Evolutionary conservation across 352 stramenopile genomes (phyloP).

Genomic region (Plasmopara muralis): DNA sequence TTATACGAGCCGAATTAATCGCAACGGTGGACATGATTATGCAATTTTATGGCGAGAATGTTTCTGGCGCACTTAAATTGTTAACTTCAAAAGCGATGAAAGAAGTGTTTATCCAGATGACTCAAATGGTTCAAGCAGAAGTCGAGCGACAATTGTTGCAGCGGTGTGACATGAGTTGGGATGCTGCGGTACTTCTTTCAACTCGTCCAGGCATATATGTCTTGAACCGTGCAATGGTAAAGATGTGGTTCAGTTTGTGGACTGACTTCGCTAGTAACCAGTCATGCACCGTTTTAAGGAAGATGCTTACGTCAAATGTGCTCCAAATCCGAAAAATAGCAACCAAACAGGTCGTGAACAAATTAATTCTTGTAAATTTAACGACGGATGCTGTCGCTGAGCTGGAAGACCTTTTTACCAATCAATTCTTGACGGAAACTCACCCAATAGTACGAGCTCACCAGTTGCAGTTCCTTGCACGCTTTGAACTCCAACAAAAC

Average conservation of each 20-base stretch:
- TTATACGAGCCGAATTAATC: constrained; percentile 43
- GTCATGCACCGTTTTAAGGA: constrained; percentile 17
- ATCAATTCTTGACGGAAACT: constrained; percentile 49
- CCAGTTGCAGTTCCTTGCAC: constrained; percentile 45
- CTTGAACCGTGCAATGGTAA: constrained; percentile 39
- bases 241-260: constrained; percentile 39
- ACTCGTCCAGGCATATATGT: constrained; percentile 36
- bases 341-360: constrained; percentile 46
- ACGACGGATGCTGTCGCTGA: constrained; percentile 8
- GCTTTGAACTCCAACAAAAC: constrained; percentile 24
- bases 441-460: constrained; percentile 60
- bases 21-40: constrained; percentile 44
- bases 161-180: constrained; percentile 17
- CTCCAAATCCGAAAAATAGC: constrained; percentile 60
- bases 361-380: constrained; percentile 11
- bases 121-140: constrained; percentile 22
- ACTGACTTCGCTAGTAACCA: constrained; percentile 8
- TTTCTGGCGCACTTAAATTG: constrained; percentile 8
- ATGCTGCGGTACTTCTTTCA: constrained; percentile 15
- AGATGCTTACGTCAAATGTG: constrained; percentile 36
- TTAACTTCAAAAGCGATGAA: constrained; percentile 9
- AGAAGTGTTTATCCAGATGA: constrained; percentile 9
- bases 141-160: constrained; percentile 25
- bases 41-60: constrained; percentile 20
- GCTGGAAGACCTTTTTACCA: constrained; percentile 35